Evolutionary conservation across 306 rosid species (phyloP), one percentile per base, ranked within the genome.

Genomic region (Sophora flavescens): DNA sequence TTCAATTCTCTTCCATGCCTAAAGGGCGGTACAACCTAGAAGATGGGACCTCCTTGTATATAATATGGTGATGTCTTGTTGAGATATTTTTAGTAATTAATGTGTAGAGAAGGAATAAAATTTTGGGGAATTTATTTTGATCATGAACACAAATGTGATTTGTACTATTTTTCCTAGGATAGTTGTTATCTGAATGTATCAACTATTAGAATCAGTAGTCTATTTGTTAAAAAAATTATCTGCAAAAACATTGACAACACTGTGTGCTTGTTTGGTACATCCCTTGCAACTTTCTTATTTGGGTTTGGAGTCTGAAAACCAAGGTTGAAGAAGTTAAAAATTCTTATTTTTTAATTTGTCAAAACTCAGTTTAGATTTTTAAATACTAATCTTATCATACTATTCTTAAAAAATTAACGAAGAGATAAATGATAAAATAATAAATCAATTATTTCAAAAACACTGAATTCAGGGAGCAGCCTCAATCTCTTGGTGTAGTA

Each of bases 91-190:
- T 78, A 22, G 47, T 41, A 41, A 36, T 4, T 0, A 58, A 58
- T 78, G 83, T 85, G 87, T 74, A 85, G 87, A 56, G 61, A 68
- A 76, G 72, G 82, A 88, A 76, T 69, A 75, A 86, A 77, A 73
- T 78, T 80, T 73, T 63, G 70, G 83, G 50, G 78, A 70, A 56
- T 74, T 71, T 78, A 70, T 72, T 79, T 82, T 42, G 81, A 62
- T 48, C 78, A 38, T 42, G 81, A 62, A 54, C 78, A 38, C 11
- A 59, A 11, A 11, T 74, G 73, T 78, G 9, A 45, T 72, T 13
- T 33, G 11, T 22, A 28, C 17, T 33, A 8, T 17, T 52, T 59
- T 57, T 0, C 22, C 17, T 47, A 44, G 63, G 44, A 17, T 30
- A 26, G 48, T 80, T 64, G 64, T 39, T 39, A 64, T 38, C 6